phyloP scores from a whole-genome alignment of 371 early-diverging fungal genomes.

The Pancytospora philotis region DNA sequence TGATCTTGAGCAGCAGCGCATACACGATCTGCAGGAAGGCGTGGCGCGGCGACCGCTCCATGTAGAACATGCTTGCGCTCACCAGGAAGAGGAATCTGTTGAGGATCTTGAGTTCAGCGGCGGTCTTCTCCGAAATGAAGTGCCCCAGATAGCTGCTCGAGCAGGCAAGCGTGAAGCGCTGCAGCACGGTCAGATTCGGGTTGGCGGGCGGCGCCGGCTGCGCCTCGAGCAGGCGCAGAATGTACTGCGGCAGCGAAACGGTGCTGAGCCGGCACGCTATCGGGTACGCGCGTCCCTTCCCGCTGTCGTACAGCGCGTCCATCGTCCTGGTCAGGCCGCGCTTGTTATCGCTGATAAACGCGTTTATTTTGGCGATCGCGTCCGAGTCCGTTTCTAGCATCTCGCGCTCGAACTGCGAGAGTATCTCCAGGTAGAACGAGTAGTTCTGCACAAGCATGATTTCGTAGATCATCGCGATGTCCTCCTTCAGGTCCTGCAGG shows the following conservation, averaged over 20 bases:
- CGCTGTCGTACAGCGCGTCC: background rate
- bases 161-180: background rate
- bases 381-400: background rate
- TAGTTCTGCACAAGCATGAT: background rate
- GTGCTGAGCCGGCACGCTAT: background rate
- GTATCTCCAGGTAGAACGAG: background rate
- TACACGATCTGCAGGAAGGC: slow-evolving; percentile 15
- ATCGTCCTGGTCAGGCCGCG: background rate
- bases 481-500: background rate
- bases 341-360: background rate
- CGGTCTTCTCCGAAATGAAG: slow-evolving; percentile 13
- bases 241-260: background rate
- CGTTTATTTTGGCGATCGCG: background rate
- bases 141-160: background rate
- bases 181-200: background rate
- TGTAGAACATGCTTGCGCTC: slow-evolving; percentile 5
- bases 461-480: background rate
- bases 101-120: slow-evolving; percentile 28
- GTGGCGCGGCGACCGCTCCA: slow-evolving; percentile 7
- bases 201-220: background rate
- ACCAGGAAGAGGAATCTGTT: slow-evolving; percentile 35
- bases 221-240: background rate
- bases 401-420: background rate
- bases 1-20: slow-evolving; percentile 15
- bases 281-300: background rate